Evolutionary conservation across 345 rosid species (phyloP), one percentile per base, ranked within the genome.

Genomic region (Populus nigra): DNA sequence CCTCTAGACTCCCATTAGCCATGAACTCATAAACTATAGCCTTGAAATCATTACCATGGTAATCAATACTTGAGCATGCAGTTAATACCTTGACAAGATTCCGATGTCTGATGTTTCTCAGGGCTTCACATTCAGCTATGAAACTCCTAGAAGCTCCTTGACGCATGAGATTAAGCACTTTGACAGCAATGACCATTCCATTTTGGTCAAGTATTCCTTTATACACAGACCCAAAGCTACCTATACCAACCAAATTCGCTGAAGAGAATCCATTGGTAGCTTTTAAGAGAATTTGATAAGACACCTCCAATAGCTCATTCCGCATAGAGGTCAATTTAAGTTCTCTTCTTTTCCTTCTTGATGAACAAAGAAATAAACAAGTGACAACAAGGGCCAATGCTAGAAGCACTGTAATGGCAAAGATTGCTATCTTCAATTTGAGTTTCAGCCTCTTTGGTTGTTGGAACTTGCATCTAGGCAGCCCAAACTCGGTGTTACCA

Each of bases 181-280:
- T 81, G 23, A 81, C 41, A 1, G 74, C 84, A 6, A 59, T 74
- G 20, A 6, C 3, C 27, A 1, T 68, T 47, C 66, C 38, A 0
- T 72, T 73, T 17, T 2, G 57, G n/a, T 41, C 8, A 8, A 81
- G 67, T 2, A 33, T 41, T 57, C 80, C 84, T 22, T 77, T 73
- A 29, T 79, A 83, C 15, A 79, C 80, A 36, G 72, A 45, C 16
- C 85, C 80, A 63, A 78, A 83, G 29, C 80, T 72, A 27, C 85
- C 85, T n/a, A 41, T 10, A 5, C 85, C 85, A 18, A 83, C 72
- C 72, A 75, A 73, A 29, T 79, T 79, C 8, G 31, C 77, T 5
- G 71, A 16, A 0, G 80, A 55, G 41, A 83, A 79, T 2, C 73
- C 76, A 38, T 65, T 29, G 8, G 82, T 83, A 23, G 82, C 50